A percentile compares a stretch with the other conserved stretches of the same genome.
Conservation (phyloP, 2,329 filamentous ascomycete species). For the Pseudocercospora musae region DNA sequence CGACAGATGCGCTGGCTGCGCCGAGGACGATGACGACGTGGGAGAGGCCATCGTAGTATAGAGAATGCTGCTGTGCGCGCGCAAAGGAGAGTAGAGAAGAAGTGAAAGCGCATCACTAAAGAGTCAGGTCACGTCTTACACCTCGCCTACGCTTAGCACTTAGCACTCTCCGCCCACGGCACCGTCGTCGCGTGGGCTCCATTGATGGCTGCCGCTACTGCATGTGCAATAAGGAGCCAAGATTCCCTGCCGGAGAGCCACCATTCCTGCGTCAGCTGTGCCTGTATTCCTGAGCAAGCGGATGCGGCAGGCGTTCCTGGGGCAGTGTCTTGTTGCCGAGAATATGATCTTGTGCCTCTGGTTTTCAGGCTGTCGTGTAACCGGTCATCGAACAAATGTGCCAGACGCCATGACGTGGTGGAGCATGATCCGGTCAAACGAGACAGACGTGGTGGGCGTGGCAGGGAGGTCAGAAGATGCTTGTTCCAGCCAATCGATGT, state of each 20-base stretch:
- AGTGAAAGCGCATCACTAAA: not conserved
- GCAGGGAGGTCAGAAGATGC: not conserved
- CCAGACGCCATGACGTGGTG: not conserved
- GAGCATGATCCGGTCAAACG: not conserved
- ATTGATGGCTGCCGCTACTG: constrained; percentile 9
- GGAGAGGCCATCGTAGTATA: constrained; percentile 5
- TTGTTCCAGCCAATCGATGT: not conserved
- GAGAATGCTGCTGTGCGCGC: not conserved
- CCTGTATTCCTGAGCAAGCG: not conserved
- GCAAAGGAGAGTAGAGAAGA: not conserved
- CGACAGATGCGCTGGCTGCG: constrained; percentile 11
- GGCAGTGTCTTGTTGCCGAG: not conserved
- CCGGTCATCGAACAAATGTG: not conserved
- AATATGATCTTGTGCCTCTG: not conserved
- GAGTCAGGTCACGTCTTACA: constrained; percentile 2
- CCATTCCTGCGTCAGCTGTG: not conserved
- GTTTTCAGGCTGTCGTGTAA: not conserved
- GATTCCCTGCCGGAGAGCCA: constrained; percentile 2
- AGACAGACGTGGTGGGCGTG: not conserved
- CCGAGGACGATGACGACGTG: constrained; percentile 25
- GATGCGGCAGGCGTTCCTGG: not conserved
- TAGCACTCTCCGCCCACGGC: not conserved
- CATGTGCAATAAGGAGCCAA: constrained; percentile 5
- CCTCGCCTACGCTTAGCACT: not conserved
- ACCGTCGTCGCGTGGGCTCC: not conserved